Evolutionary conservation across 2,329 filamentous ascomycete species (phyloP).

Genomic region (Peltaster fructicola): DNA sequence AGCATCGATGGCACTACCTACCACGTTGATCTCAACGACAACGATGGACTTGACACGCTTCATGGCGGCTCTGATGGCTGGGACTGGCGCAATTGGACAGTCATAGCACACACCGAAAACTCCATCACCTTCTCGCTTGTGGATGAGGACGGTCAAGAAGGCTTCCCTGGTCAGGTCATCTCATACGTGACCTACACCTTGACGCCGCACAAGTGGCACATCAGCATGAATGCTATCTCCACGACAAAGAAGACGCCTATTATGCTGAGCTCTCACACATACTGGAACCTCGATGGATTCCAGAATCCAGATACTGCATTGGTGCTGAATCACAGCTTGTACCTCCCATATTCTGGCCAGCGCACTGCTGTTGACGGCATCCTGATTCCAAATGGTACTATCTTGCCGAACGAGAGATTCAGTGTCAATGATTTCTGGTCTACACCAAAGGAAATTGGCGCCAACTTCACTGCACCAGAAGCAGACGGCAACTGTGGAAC

Average conservation of each 20-base stretch:
- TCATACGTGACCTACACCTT: slow-evolving; percentile 60
- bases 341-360: slow-evolving; percentile 55
- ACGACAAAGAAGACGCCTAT: slow-evolving; percentile 64
- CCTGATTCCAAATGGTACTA: slow-evolving; percentile 34
- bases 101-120: slow-evolving; percentile 46
- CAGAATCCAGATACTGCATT: slow-evolving; percentile 50
- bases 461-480: slow-evolving; percentile 44
- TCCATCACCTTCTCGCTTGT: slow-evolving; percentile 61
- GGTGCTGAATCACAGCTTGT: slow-evolving; percentile 53
- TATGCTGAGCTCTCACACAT: slow-evolving; percentile 60
- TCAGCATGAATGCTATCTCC: slow-evolving; percentile 53
- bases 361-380: slow-evolving; percentile 46
- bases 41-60: slow-evolving; percentile 32
- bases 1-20: slow-evolving; percentile 29
- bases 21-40: slow-evolving; percentile 33
- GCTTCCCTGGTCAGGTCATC: slow-evolving; percentile 62
- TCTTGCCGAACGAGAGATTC: slow-evolving; percentile 48
- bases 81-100: slow-evolving; percentile 58
- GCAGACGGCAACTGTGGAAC: slow-evolving; percentile 59
- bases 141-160: slow-evolving; percentile 55
- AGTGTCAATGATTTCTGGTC: slow-evolving; percentile 73
- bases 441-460: slow-evolving; percentile 59
- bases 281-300: slow-evolving; percentile 74
- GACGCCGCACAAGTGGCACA: slow-evolving; percentile 47
- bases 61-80: slow-evolving; percentile 32